A percentile compares a stretch with the other conserved stretches of the same genome.
Conservation (phyloP, 352 stramenopile genomes). For the Globisporangium nagaii region DNA sequence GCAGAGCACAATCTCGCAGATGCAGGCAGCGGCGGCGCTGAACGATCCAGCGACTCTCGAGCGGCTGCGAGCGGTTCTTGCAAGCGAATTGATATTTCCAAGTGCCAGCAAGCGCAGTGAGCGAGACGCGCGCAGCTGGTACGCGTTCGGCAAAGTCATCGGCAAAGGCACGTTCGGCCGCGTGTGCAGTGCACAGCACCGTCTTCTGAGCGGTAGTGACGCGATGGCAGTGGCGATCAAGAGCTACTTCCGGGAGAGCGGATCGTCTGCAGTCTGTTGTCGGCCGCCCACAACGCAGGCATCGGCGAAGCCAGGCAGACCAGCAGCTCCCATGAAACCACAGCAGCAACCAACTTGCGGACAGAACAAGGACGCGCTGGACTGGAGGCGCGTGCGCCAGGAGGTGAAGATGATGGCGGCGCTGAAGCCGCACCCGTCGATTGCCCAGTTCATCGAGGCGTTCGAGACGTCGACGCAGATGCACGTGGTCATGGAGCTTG, state of each 20-base stretch:
- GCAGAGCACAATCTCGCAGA: neutral
- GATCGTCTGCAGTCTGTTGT: conserved; percentile 30
- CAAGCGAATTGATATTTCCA: neutral
- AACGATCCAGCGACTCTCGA: neutral
- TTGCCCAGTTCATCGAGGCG: conserved; percentile 48
- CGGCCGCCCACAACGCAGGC: neutral
- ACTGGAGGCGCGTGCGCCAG: conserved; percentile 59
- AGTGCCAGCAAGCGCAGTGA: conserved; percentile 11
- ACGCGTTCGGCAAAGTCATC: conserved; percentile 39
- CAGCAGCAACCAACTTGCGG: neutral
- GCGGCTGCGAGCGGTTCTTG: neutral
- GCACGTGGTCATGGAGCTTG: conserved; percentile 52
- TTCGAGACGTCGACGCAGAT: conserved; percentile 56
- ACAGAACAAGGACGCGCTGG: conserved; percentile 21
- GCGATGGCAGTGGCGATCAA: conserved; percentile 60
- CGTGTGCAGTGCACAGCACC: conserved; percentile 37
- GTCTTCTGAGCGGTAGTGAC: conserved; percentile 34
- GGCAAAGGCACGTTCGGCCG: conserved; percentile 49
- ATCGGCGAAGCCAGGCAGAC: neutral
- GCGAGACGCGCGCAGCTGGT: conserved; percentile 24
- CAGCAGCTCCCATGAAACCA: neutral
- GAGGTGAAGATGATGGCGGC: conserved; percentile 44
- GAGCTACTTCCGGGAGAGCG: conserved; percentile 44
- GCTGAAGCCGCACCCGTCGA: conserved; percentile 28
- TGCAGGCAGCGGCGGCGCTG: neutral